Conservation (phyloP, 805 yeast genomes). For the Ogataea ganodermae region DNA sequence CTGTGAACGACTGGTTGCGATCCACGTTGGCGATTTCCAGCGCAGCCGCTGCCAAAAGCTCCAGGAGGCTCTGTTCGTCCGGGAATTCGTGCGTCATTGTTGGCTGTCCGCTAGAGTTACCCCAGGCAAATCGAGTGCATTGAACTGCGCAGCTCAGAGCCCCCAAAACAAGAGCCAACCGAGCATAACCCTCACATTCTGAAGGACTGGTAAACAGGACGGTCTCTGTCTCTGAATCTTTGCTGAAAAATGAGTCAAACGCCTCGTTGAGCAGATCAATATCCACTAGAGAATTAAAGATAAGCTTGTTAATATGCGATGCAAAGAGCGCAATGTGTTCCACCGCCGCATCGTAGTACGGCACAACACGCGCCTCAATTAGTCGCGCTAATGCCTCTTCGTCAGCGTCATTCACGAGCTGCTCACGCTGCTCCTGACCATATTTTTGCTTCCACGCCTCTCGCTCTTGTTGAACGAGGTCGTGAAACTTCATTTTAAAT, state of each 20-base stretch:
- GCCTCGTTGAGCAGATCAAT: slow-evolving; percentile 6
- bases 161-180: slow-evolving; percentile 21
- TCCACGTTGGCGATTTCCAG: slow-evolving; percentile 15
- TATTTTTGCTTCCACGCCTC: slow-evolving; percentile 21
- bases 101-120: neutral
- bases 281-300: slow-evolving; percentile 18
- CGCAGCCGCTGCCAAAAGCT: slow-evolving; percentile 6
- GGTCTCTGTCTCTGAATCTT: slow-evolving; percentile 7
- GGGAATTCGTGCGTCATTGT: slow-evolving; percentile 8
- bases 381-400: slow-evolving; percentile 10
- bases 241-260: slow-evolving; percentile 16
- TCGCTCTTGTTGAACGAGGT: slow-evolving; percentile 11
- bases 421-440: neutral
- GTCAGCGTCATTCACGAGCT: neutral
- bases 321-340: slow-evolving; percentile 26
- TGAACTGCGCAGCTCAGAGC: slow-evolving; percentile 13
- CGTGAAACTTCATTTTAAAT: slow-evolving; percentile 1
- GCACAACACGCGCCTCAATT: slow-evolving; percentile 11
- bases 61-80: slow-evolving; percentile 5
- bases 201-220: slow-evolving; percentile 11
- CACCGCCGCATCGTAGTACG: slow-evolving; percentile 22
- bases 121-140: slow-evolving; percentile 5
- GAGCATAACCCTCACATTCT: slow-evolving; percentile 13
- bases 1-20: slow-evolving; percentile 19
- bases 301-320: slow-evolving; percentile 14